Base-by-base conservation (phyloP, 2,329 filamentous ascomycete species). In the Aspergillus awamori region DNA sequence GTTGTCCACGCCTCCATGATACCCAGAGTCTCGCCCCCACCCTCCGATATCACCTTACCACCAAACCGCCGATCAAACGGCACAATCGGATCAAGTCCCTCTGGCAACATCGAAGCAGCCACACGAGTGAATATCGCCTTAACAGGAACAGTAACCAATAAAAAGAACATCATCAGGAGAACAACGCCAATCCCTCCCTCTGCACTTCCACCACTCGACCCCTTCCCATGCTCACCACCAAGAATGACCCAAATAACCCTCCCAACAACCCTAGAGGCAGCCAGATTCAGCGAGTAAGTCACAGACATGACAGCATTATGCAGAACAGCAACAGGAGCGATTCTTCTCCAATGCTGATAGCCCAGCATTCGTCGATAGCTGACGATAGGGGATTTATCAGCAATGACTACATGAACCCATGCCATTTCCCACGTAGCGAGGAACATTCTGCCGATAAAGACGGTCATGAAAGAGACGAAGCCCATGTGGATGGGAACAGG, bases 321-420 rank as follows among this genome's bases (percentile, higher is more conserved):
- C 74, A 88, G 76, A 43, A 87, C 80, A 39, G 87, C 81, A 20
- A 89, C 85, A 24, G 93, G 89, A 48, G 87, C 88, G 64, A 92
- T 87, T 59, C 90, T 87, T 69, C 86, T 83, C 80, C 89, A 89
- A 56, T 86, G 82, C 72, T 82, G 83, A 74, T 87, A 86, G 41
- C 87, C 78, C n/a, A 90, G 88, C 56, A 96, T 83, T 60, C 92
- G 89, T 70, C 83, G 80, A 78, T 84, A 90, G 81, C 89, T 92
- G 68, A 79, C 79, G 73, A 85, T 84, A 52, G 81, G 72, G 59
- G 84, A 88, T 4, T 87, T 86, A 54, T 86, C 82, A 1, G 91
- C 88, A 72, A 97, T 92, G 73, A 96, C 86, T 70, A 91, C 88
- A 76, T 96, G 92, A 2, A 93, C 90, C 92, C 93, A 97, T 59